Evolutionary conservation across 2,329 filamentous ascomycete species (phyloP).

Genomic region (Cryphonectria naterciae): DNA sequence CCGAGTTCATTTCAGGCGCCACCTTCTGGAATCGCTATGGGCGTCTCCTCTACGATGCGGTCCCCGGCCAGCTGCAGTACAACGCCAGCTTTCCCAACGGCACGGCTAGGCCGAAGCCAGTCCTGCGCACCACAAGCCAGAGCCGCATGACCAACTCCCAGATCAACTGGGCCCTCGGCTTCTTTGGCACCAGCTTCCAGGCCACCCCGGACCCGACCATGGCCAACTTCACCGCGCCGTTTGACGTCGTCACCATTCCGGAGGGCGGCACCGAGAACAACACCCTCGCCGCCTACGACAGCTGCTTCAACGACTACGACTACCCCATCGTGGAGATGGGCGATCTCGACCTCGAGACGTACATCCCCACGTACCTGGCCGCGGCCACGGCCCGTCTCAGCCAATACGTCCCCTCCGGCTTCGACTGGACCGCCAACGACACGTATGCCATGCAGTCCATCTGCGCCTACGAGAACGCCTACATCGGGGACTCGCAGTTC

Average conservation of each 20-base stretch:
- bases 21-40: constrained; percentile 60
- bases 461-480: constrained; percentile 58
- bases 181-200: constrained; percentile 53
- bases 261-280: constrained; percentile 56
- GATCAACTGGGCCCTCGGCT: constrained; percentile 56
- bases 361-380: constrained; percentile 37
- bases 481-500: constrained; percentile 54
- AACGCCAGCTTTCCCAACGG: constrained; percentile 49
- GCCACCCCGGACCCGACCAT: constrained; percentile 42
- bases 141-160: constrained; percentile 58
- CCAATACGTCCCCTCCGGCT: constrained; percentile 49
- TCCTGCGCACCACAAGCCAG: constrained; percentile 58
- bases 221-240: constrained; percentile 45
- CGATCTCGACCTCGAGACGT: constrained; percentile 47
- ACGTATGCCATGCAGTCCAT: constrained; percentile 56
- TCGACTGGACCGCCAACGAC: constrained; percentile 53
- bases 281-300: constrained; percentile 55
- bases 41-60: constrained; percentile 54
- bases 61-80: constrained; percentile 51
- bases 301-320: constrained; percentile 48
- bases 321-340: constrained; percentile 42
- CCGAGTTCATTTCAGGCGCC: constrained; percentile 54
- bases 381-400: constrained; percentile 51
- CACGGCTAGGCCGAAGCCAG: constrained; percentile 51
- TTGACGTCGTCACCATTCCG: constrained; percentile 54